Evolutionary conservation across 2,329 filamentous ascomycete genomes (phyloP), one percentile per base, ranked within the genome.

Genomic region (Teratosphaeria nubilosa): DNA sequence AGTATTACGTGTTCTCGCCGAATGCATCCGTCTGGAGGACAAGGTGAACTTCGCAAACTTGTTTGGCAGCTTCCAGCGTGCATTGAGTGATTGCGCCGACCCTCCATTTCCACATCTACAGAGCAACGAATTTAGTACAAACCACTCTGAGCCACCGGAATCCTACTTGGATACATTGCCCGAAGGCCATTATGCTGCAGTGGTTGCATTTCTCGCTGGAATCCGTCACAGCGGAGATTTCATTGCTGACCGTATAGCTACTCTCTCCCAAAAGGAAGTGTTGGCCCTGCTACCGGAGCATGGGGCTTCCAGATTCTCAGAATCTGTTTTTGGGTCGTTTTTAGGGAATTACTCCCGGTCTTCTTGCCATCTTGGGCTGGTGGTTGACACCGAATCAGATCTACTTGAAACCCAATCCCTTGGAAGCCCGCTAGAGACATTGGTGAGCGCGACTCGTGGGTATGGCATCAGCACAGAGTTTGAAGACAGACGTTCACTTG

Each of bases 211-310:
- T 69, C 76, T 97, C 66, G 86, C 84, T 54, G 84, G 90, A 73
- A 82, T 96, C 62, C 85, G 92, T 66, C 91, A 87, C 62, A 91
- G 96, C 71, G 86, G 90, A 41, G 86, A 91, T 68, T 97, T 95
- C 74, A 74, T 99, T 72, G 90, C 92, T 68, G 85, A 88, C 63
- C 84, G 91, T 63, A 81, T 99, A 63, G 85, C 85, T 70, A 85
- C 83, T 67, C 78, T 99, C 64, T 86, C 85, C 57, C 83, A 86
- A 59, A 76, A 84, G 61, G 91, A 97, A 73, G 80, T 96, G 56
- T 83, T 86, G 65, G 82, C 86, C 58, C 80, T 99, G 63, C 86
- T 90, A 52, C 85, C 85, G 56, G 90, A 90, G 64, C 87, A 91
- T 72, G 86, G 90, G 70, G 83, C 84, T 63, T 80, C 90, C 75